These are phyloP conservation scores for Trichophyton benhamiae DNA, from an alignment of 2,329 filamentous ascomycete genomes.

Conservation along the genomic window DNA sequence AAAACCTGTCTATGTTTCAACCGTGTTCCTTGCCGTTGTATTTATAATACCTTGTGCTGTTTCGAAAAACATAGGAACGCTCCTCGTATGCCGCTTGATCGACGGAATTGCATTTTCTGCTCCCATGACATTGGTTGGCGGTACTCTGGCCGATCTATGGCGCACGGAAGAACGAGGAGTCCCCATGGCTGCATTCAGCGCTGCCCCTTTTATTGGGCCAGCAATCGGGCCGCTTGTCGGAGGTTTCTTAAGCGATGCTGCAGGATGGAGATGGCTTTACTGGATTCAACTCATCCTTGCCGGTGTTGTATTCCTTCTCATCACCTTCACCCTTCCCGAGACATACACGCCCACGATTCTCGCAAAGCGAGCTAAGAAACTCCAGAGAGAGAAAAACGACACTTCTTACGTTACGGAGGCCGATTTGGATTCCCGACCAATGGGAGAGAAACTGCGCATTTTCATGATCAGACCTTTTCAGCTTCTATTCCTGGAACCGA, in stretches of 20 bases:
- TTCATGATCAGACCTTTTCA: constrained; percentile 76
- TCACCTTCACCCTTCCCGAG: constrained; percentile 80
- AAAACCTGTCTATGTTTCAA: constrained; percentile 56
- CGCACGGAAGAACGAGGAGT: constrained; percentile 70
- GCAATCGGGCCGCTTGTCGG: constrained; percentile 66
- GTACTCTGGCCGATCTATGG: constrained; percentile 76
- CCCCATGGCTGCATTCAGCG: constrained; percentile 75
- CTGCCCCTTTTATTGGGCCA: constrained; percentile 71
- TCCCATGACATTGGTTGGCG: constrained; percentile 75
- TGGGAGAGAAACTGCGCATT: constrained; percentile 55
- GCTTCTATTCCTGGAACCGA: constrained; percentile 70
- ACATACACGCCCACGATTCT: constrained; percentile 77
- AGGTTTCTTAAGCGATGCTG: constrained; percentile 58
- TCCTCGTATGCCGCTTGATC: constrained; percentile 63
- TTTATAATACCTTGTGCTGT: constrained; percentile 74
- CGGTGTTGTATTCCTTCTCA: constrained; percentile 56
- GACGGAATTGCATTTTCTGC: constrained; percentile 76
- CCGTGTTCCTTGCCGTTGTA: constrained; percentile 56
- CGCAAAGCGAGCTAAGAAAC: constrained; percentile 53
- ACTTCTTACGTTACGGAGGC: constrained; percentile 61
- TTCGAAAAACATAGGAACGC: constrained; percentile 60
- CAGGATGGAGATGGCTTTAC: constrained; percentile 74
- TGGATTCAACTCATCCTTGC: constrained; percentile 74
- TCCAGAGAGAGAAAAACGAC: constrained; percentile 58
- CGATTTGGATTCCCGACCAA: constrained; percentile 60